Evolutionary conservation across 805 yeast species (phyloP).

Genomic region (Peterozyma toletana): DNA sequence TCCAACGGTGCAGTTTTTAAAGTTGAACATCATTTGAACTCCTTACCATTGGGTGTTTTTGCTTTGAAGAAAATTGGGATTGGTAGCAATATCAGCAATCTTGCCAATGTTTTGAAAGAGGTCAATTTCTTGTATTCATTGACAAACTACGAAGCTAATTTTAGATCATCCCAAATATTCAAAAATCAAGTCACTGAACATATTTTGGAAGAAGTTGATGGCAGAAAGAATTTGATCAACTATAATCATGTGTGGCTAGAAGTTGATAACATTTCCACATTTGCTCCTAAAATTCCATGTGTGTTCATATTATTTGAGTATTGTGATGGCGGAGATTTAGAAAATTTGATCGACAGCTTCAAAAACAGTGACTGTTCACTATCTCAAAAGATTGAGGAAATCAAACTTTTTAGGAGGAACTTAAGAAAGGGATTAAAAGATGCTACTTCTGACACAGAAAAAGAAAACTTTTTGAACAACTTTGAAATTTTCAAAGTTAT

Average conservation of each 20-base stretch:
- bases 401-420: conserved; percentile 23
- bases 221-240: conserved; percentile 54
- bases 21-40: conserved; percentile 75
- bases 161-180: background rate
- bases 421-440: conserved; percentile 10
- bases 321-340: conserved; percentile 84
- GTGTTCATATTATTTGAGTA: conserved; percentile 81
- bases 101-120: conserved; percentile 66
- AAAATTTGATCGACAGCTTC: conserved; percentile 44
- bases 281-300: conserved; percentile 49
- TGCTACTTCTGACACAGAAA: background rate
- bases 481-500: conserved; percentile 64
- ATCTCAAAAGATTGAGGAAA: conserved; percentile 24
- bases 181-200: background rate
- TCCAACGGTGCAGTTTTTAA: conserved; percentile 80
- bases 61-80: conserved; percentile 83
- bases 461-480: conserved; percentile 30
- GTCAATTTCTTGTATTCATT: conserved; percentile 62
- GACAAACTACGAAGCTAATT: conserved; percentile 20
- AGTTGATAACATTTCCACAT: conserved; percentile 41
- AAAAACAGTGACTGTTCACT: conserved; percentile 27
- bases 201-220: conserved; percentile 9
- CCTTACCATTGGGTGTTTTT: conserved; percentile 65
- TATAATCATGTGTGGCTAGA: conserved; percentile 94
- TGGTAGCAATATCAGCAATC: conserved; percentile 66